Evolutionary conservation across 1,284 basidiomycete genomes (phyloP), one percentile per base, ranked within the genome.

Genomic region (Irpex sp.): DNA sequence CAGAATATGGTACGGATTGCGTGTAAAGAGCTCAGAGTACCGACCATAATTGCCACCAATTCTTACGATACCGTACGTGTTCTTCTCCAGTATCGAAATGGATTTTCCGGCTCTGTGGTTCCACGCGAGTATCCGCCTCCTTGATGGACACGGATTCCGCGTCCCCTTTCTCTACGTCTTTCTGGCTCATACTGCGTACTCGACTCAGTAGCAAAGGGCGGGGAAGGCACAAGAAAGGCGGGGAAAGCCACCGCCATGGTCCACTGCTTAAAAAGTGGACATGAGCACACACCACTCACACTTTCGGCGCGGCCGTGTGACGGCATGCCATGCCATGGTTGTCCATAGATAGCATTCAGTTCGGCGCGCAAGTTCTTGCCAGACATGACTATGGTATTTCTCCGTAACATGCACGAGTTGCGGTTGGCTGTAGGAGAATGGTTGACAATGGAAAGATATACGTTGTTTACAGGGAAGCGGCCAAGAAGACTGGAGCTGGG

Each of bases 1-100:
- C 11, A 19, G n/a, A 19, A 8, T 26, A n/a, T 36, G 26, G 26
- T n/a, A 47, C 31, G 57, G 38, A 51, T 26, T 55, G 38, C 49
- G 57, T 51, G 52, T 31, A 55, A 47, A 57, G 57, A 38, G 64
- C 3, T 31, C 60, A 9, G 26, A 54, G 57, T 13, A 66, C 72
- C 56, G 38, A 79, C 78, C 78, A 80, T 8, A 78, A 54, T 63
- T 86, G 80, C 80, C 81, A 84, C 82, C 83, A 84, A 40, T 75
- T 75, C 55, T 77, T 72, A 59, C 83, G 76, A 63, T 77, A 76
- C 62, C 77, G 76, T 44, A 79, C 64, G 57, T 75, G 76, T 61
- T 82, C 77, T n/a, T 81, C 70, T 11, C 84, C 84, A 40, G 74
- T 71, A 68, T 85, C 84, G 17, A 85, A 74, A 57, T 82, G 76